These are phyloP conservation scores for Fonsecaea pedrosoi DNA, from an alignment of 2,329 filamentous ascomycete species.

Conservation along the genomic window DNA sequence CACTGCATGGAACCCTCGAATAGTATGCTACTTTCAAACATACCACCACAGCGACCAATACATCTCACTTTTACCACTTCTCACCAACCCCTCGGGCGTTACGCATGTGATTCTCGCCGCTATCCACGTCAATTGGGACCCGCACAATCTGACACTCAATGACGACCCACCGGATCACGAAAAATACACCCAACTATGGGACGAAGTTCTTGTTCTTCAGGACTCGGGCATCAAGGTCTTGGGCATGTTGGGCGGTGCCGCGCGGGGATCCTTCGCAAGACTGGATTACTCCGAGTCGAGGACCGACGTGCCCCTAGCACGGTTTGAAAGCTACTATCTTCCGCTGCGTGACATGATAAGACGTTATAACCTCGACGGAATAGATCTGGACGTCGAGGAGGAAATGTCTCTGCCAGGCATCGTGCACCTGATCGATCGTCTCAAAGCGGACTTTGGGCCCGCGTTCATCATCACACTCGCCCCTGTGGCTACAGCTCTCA, in stretches of 20 bases:
- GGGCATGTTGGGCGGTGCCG: constrained; percentile 87
- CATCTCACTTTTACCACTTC: constrained; percentile 67
- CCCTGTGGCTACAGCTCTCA: constrained; percentile 77
- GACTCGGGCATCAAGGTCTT: constrained; percentile 77
- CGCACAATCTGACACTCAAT: constrained; percentile 76
- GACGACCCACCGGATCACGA: constrained; percentile 73
- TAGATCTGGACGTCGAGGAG: constrained; percentile 85
- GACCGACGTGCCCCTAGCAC: constrained; percentile 45
- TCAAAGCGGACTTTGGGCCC: constrained; percentile 59
- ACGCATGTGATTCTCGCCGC: constrained; percentile 89
- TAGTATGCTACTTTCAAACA: constrained; percentile 68
- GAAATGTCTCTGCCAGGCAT: constrained; percentile 70
- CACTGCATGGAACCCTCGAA: constrained; percentile 43
- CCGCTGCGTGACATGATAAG: constrained; percentile 72
- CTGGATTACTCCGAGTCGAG: constrained; percentile 61
- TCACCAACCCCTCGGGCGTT: constrained; percentile 62
- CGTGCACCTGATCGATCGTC: constrained; percentile 70
- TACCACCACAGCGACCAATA: constrained; percentile 63
- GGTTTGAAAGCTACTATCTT: constrained; percentile 75
- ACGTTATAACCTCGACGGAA: constrained; percentile 67
- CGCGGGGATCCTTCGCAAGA: constrained; percentile 72
- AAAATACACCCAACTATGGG: constrained; percentile 76
- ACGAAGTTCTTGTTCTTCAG: constrained; percentile 75
- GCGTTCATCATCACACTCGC: constrained; percentile 73
- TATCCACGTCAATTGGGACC: constrained; percentile 77